Base-by-base conservation (phyloP, 768 basidiomycete species). In the Astraeus odoratus region DNA sequence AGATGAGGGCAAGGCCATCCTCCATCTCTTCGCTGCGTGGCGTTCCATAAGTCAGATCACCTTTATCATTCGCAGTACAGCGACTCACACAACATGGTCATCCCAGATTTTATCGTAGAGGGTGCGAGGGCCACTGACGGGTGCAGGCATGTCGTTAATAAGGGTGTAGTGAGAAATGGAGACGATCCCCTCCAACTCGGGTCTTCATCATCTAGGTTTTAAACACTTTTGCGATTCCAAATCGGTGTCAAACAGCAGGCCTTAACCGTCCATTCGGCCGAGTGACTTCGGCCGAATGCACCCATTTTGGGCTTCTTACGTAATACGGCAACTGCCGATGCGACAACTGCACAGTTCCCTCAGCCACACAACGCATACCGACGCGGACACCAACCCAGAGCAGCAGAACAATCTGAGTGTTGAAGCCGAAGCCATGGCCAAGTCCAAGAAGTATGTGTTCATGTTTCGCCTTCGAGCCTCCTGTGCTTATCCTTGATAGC, bases 91-190 rank as follows among this genome's bases (percentile, higher is more conserved):
- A 59, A 95, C 80, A 69, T 97, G 95, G 63, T 97, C 92, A 53
- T 96, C 91, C 82, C 89, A 96, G 52, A 97, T 91, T 71, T 97
- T 97, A 69, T 98, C 95, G 67, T 97, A 96, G 24, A 98, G 74
- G 27, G 95, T 97, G 50, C 91, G 82, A 8, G 91, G 90, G 18
- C 73, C 66, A 43, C 70, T 53, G 15, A 73, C 64, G n/a, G 78
- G 65, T 25, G 68, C 72, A 35, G 81, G 77, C 81, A 83, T 83
- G 25, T 15, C 52, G 23, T 9, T 33, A 19, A 26, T 22, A 39
- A 24, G 22, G n/a, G 35, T 43, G 38, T 18, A 44, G 43, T 51
- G 48, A 24, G 23, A 22, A 18, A 33, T 47, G 7, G n/a, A 13
- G 35, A 27, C 22, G 18, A 24, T 22, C 20, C 6, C 37, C 12